Base-by-base conservation (phyloP, 768 basidiomycete genomes). In the Hydnomerulius pinastri region DNA sequence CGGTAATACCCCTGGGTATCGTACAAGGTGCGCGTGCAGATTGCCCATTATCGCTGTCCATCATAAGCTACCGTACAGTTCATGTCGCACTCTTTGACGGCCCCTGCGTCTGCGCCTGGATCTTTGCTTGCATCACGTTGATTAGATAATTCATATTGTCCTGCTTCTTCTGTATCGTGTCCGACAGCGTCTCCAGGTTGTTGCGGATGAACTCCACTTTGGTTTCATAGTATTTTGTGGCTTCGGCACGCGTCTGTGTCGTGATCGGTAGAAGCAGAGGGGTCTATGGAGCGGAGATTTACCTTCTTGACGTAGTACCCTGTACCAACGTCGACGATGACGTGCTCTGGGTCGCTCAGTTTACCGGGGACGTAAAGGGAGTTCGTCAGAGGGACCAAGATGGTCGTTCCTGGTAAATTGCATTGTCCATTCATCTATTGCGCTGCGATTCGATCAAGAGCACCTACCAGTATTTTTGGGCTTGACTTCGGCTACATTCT, bases 221-320 rank as follows among this genome's bases (percentile, higher is more conserved):
- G 43, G 75, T 62, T 23, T 79, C 77, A 71, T 97, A 98, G 66
- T 95, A 85, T 65, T 84, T 85, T 17, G 77, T 69, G 1, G 96
- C 94, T 65, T 96, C 85, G 12, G 78, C 71, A 18, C 87, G 87
- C 6, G 87, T 86, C 95, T 98, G 66, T n/a, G 10, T n/a, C 18
- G 21, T 2, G 28, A 49, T 64, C 48, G 56, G 17, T 27, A 23
- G 17, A 15, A 25, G 9, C 10, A 35, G 42, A 4, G 39, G 10
- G 6, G n/a, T 28, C 18, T 45, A 24, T 44, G 12, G 48, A 21
- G 47, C 74, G 37, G 3, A 2, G 6, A 8, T 24, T 43, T 40
- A 92, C 97, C 80, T 98, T 99, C 71, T 91, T 85, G 15, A 98
- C 90, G 58, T 87, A 98, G 70, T 98, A 99, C 0, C 97, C 96